Evolutionary conservation across 805 yeast genomes (phyloP).

Genomic region (Wickerhamomyces xylosicus): DNA sequence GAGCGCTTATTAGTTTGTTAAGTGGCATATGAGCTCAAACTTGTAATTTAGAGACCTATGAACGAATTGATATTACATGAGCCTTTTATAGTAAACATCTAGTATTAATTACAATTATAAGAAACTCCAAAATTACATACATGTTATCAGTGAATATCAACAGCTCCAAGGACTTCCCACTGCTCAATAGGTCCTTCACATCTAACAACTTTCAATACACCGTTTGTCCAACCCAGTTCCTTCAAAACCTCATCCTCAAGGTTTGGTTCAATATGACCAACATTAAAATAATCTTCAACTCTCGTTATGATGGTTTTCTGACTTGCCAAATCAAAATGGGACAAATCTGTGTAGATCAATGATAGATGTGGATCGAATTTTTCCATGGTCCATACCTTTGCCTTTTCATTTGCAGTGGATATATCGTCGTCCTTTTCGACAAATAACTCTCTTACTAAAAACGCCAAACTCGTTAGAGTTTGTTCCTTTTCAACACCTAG

Average conservation of each 20-base stretch:
- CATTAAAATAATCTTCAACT: constrained; percentile 52
- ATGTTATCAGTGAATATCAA: constrained; percentile 19
- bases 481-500: constrained; percentile 12
- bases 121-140: no score
- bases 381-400: constrained; percentile 43
- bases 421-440: constrained; percentile 23
- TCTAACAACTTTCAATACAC: constrained; percentile 47
- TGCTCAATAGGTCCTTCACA: constrained; percentile 65
- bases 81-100: no score
- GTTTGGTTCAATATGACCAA: constrained; percentile 7
- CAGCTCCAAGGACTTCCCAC: constrained; percentile 54
- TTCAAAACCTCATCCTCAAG: constrained; percentile 12
- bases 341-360: constrained; percentile 51
- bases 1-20: no score
- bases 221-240: constrained; percentile 49
- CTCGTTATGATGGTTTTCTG: constrained; percentile 54
- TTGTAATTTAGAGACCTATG: no score
- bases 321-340: constrained; percentile 59
- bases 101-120: no score
- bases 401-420: constrained; percentile 26
- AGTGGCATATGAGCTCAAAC: no score
- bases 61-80: no score
- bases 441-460: constrained; percentile 45
- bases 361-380: constrained; percentile 70
- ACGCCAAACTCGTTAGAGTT: constrained; percentile 24